Conservation (phyloP, 164 flowering plant genomes). For the Sedum album region DNA sequence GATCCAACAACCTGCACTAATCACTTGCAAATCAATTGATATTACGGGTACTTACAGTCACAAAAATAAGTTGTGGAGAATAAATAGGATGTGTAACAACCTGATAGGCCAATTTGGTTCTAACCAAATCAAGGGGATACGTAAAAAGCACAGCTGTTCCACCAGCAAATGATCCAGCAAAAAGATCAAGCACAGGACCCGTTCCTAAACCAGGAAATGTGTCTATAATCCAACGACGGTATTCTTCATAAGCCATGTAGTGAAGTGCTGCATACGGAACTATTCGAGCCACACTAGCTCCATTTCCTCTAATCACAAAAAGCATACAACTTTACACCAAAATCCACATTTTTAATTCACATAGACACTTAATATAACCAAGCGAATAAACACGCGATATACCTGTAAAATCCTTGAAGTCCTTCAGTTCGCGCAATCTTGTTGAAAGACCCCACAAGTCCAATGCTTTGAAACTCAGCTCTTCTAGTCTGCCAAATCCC, state of each 20-base stretch:
- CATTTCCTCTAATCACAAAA: slow-evolving; percentile 60
- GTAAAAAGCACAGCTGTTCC: slow-evolving; percentile 95
- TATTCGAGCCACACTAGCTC: slow-evolving; percentile 94
- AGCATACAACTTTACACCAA: background rate
- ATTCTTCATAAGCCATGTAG: slow-evolving; percentile 90
- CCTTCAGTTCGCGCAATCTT: slow-evolving; percentile 86
- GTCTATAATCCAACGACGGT: slow-evolving; percentile 72
- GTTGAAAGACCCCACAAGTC: slow-evolving; percentile 59
- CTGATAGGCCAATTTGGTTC: slow-evolving; percentile 97
- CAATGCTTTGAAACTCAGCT: slow-evolving; percentile 66
- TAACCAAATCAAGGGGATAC: slow-evolving; percentile 92
- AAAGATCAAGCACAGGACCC: slow-evolving; percentile 89
- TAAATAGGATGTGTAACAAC: slow-evolving; percentile 35
- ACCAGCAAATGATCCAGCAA: slow-evolving; percentile 92
- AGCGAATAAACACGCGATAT: background rate
- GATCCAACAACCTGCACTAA: slow-evolving; percentile 56
- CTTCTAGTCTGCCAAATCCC: slow-evolving; percentile 66
- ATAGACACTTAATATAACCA: no score
- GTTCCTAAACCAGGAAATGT: slow-evolving; percentile 53
- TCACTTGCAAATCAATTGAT: slow-evolving; percentile 5
- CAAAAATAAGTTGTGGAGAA: background rate
- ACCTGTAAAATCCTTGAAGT: slow-evolving; percentile 82
- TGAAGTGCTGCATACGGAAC: slow-evolving; percentile 98
- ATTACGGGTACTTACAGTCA: background rate
- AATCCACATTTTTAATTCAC: background rate